Evolutionary conservation across 371 early-diverging fungal genomes (phyloP).

Genomic region (Chytridiales sp.): DNA sequence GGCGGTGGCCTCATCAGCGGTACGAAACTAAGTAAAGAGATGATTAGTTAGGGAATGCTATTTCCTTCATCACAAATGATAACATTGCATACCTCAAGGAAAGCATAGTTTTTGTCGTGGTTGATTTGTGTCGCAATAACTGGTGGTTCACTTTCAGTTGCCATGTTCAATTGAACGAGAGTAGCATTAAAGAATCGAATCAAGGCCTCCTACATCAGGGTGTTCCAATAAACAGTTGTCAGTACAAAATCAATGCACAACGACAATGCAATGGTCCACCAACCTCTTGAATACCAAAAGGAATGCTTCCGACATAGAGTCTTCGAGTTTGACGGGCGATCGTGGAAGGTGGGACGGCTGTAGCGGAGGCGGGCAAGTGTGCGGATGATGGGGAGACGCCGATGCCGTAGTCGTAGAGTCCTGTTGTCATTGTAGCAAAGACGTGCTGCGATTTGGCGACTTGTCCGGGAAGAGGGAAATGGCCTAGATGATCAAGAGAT

Average conservation of each 20-base stretch:
- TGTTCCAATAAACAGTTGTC: background rate
- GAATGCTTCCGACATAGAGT: slow-evolving; percentile 92
- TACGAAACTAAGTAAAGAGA: slow-evolving; percentile 62
- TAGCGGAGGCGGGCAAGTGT: slow-evolving; percentile 44
- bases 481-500: slow-evolving; percentile 48
- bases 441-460: slow-evolving; percentile 32
- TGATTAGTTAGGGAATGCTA: background rate
- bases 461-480: slow-evolving; percentile 91
- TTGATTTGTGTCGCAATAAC: slow-evolving; percentile 84
- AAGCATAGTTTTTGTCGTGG: slow-evolving; percentile 90
- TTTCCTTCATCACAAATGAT: background rate
- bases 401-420: slow-evolving; percentile 55
- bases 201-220: slow-evolving; percentile 56
- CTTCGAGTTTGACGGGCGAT: slow-evolving; percentile 74
- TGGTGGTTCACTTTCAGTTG: slow-evolving; percentile 60
- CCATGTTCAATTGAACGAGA: slow-evolving; percentile 69
- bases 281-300: slow-evolving; percentile 75
- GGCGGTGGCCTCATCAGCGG: slow-evolving; percentile 84
- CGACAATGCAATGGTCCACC: slow-evolving; percentile 2
- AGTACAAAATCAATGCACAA: background rate
- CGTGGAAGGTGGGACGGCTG: slow-evolving; percentile 39
- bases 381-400: slow-evolving; percentile 45
- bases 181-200: slow-evolving; percentile 84
- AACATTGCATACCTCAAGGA: slow-evolving; percentile 71
- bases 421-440: slow-evolving; percentile 36